Evolutionary conservation across 179 eudicot species (phyloP).

Genomic region (Sideroxylon spinosum): DNA sequence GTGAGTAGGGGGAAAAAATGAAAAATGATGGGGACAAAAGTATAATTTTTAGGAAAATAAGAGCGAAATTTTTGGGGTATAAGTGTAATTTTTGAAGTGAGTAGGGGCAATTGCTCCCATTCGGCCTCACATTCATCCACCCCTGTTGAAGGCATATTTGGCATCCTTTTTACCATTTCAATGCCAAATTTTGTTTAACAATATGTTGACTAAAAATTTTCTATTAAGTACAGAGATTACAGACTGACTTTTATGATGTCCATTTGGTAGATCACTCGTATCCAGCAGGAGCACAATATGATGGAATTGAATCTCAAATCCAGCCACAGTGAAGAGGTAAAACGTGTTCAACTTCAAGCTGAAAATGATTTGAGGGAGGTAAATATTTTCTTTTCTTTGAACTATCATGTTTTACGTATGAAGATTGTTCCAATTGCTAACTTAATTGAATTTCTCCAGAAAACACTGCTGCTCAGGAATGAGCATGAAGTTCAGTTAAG

Average conservation of each 20-base stretch:
- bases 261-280: slow-evolving; percentile 49
- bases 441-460: slow-evolving; percentile 35
- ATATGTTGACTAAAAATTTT: background rate
- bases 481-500: slow-evolving; percentile 76
- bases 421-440: slow-evolving; percentile 8
- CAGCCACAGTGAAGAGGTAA: slow-evolving; percentile 63
- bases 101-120: too few relatives aligned
- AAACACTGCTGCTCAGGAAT: slow-evolving; percentile 50
- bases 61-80: too few relatives aligned
- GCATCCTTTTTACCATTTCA: background rate
- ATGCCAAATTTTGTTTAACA: background rate
- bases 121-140: too few relatives aligned
- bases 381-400: background rate
- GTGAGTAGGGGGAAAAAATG: too few relatives aligned
- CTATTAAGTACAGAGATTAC: background rate
- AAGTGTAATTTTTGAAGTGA: too few relatives aligned
- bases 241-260: slow-evolving; percentile 10
- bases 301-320: slow-evolving; percentile 51
- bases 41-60: too few relatives aligned
- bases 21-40: too few relatives aligned
- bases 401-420: slow-evolving; percentile 10
- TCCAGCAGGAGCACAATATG: slow-evolving; percentile 55
- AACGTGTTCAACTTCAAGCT: slow-evolving; percentile 51
- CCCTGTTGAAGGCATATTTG: background rate
- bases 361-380: slow-evolving; percentile 86